Base-by-base conservation (phyloP, 306 rosid genomes). In the Luffa aegyptiaca region DNA sequence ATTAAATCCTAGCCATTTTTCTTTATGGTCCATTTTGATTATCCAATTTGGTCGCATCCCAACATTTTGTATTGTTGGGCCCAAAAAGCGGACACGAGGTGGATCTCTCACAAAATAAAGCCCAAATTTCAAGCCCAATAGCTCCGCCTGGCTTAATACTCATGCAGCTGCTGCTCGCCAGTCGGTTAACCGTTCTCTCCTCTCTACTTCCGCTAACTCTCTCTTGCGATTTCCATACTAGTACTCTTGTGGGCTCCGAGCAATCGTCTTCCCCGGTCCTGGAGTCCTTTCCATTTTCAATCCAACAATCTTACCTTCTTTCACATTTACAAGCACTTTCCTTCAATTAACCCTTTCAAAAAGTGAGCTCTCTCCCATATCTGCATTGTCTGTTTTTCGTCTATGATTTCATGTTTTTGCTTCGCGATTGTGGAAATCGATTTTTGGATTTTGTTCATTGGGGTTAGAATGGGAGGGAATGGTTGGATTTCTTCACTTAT, bases 291-390 rank as follows among this genome's bases (percentile, higher is more conserved):
- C 42, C 66, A 2, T 37, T 16, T 16, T 5, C 17, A 65, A 64
- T 36, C 45, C 2, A 36, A 64, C 8, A 66, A 18, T 66, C 26
- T 18, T 8, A 66, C 10, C 0, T 41, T 41, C 51, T 41, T 18
- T 68, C 52, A n/a, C 26, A 17, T n/a, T 17, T 37, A 35, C 45
- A 10, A 33, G 14, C 6, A 51, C n/a, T 75, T 51, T 33, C 9
- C 42, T 52, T 17, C 59, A 36, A 5, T 5, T 36, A 13, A 49
- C 9, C 39, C 53, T 55, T 79, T 79, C 75, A 79, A 79, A 65
- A 79, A 79, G 82, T 79, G 76, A 63, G 82, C 20, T 56, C 7
- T 79, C 71, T 65, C 49, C 49, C 74, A 41, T 78, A 3, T 62
- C 51, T 63, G 13, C 35, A 3, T 36, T 42, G 51, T 57, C 64